Conservation (phyloP, 306 rosid genomes). For the Vachellia collinsii region DNA sequence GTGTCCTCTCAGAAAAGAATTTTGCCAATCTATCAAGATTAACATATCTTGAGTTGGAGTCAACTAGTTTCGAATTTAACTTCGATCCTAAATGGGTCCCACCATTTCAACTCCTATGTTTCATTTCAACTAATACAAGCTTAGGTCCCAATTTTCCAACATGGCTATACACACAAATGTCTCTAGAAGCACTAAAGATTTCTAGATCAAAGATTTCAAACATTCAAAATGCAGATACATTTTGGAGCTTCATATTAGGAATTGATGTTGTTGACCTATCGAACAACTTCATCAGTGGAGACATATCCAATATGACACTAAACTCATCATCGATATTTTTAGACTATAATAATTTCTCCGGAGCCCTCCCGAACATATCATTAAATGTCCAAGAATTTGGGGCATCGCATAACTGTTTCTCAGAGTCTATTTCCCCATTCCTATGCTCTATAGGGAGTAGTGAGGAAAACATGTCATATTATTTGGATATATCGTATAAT, state of each 20-base stretch:
- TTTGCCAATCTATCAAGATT: not conserved
- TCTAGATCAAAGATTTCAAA: conserved; percentile 2
- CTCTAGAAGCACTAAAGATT: accelerated
- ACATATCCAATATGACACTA: not conserved
- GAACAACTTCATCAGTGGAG: conserved; percentile 5
- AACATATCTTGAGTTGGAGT: not conserved
- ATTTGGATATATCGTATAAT: not conserved
- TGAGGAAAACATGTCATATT: accelerated
- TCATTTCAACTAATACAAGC: no score
- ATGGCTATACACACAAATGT: conserved; percentile 28
- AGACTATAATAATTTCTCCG: no score
- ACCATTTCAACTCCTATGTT: not conserved
- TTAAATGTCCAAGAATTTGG: no score
- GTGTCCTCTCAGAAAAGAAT: not conserved
- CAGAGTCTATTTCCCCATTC: not conserved
- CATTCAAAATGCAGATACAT: not conserved
- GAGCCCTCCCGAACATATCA: no score
- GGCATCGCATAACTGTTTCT: not conserved
- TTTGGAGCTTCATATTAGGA: conserved; percentile 2
- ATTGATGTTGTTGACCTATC: accelerated
- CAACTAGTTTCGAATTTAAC: not conserved
- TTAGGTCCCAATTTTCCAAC: conserved; percentile 17
- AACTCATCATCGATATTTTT: not conserved
- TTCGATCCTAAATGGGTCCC: not conserved
- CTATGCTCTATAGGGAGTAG: not conserved